These are phyloP conservation scores for Lophiotrema nucula DNA, from an alignment of 495 filamentous ascomycete genomes.

Conservation along the genomic window DNA sequence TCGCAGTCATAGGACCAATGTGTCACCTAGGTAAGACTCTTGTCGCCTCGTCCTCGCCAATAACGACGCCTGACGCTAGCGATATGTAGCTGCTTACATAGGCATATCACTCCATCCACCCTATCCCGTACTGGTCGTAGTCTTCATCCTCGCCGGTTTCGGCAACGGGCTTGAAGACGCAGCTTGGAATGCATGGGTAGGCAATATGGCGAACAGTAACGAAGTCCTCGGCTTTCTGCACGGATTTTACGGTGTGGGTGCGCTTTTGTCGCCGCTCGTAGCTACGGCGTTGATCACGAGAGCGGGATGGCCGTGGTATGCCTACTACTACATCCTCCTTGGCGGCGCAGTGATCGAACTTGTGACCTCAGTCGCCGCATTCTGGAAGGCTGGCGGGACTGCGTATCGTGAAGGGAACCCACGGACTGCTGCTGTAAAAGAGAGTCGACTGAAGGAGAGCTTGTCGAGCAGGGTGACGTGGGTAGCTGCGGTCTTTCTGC, in stretches of 20 bases:
- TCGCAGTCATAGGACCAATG: slow-evolving; percentile 62
- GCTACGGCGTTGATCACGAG: slow-evolving; percentile 55
- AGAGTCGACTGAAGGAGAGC: slow-evolving; percentile 54
- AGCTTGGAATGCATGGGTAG: slow-evolving; percentile 64
- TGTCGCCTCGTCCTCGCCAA: too few relatives aligned
- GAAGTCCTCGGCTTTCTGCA: slow-evolving; percentile 58
- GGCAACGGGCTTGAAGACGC: slow-evolving; percentile 62
- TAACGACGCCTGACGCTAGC: too few relatives aligned
- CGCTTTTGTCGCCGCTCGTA: slow-evolving; percentile 53
- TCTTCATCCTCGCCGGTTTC: slow-evolving; percentile 58
- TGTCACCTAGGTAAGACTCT: slow-evolving; percentile 66
- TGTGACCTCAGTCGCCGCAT: slow-evolving; percentile 51
- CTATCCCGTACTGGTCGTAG: slow-evolving; percentile 55
- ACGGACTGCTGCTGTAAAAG: slow-evolving; percentile 39
- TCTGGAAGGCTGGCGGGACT: slow-evolving; percentile 64
- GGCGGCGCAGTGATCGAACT: slow-evolving; percentile 62
- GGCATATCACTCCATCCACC: slow-evolving; percentile 58
- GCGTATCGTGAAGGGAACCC: slow-evolving; percentile 54
- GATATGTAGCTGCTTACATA: slow-evolving; percentile 58
- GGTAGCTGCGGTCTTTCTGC: slow-evolving; percentile 70
- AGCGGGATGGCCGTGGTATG: slow-evolving; percentile 51
- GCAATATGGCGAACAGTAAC: slow-evolving; percentile 58
- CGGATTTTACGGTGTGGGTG: slow-evolving; percentile 56
- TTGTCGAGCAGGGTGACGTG: slow-evolving; percentile 63
- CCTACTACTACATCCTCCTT: slow-evolving; percentile 63